Conservation (phyloP, 148 eudicot genomes). For the Camellia lanceoleosa region DNA sequence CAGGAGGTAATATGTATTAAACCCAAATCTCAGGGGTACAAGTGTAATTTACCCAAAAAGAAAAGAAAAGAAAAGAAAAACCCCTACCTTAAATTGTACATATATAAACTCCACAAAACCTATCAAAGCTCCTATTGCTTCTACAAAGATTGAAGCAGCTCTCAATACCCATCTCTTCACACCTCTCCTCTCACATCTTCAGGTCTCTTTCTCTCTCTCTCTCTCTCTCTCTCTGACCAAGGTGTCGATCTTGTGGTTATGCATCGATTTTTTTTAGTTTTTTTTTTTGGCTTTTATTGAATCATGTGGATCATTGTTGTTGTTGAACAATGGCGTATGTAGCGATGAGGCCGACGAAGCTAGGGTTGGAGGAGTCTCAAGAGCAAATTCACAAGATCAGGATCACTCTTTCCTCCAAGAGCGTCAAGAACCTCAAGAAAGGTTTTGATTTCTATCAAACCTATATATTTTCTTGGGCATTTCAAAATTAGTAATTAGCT, state of each 20-base stretch:
- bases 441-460: conserved; percentile 30
- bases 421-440: conserved; percentile 89
- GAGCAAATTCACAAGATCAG: conserved; percentile 85
- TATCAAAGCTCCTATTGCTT: background rate
- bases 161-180: background rate
- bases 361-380: conserved; percentile 68
- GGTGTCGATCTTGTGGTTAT: background rate
- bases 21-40: too few species aligned
- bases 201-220: background rate
- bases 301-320: background rate
- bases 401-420: conserved; percentile 92
- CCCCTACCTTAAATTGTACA: background rate
- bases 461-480: background rate
- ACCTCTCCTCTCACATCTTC: background rate
- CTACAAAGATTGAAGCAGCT: background rate
- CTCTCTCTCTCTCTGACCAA: background rate
- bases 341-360: conserved; percentile 53
- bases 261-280: background rate
- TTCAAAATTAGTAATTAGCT: background rate
- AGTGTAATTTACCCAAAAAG: too few species aligned
- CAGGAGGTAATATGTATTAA: too few species aligned
- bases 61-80: too few species aligned
- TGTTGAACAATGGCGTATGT: conserved; percentile 55
- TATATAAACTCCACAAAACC: background rate
- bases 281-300: background rate